Percentiles rank a stretch among this genome's conserved stretches.
Evolutionary conservation across 108 stramenopile species (phyloP).

Genomic region (Schizochytrium sp.): DNA sequence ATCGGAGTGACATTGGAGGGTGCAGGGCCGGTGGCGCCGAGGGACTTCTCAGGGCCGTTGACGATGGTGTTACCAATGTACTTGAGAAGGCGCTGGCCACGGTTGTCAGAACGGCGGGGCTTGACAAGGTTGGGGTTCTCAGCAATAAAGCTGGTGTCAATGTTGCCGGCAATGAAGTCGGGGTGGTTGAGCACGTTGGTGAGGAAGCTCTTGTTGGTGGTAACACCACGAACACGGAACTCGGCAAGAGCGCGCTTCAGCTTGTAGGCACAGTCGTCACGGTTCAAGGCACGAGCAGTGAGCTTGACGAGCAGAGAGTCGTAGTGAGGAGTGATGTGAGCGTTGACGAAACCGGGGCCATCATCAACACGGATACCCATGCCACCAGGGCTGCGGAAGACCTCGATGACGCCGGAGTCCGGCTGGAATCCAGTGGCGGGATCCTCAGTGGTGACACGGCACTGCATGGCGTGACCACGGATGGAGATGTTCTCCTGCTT

Average conservation of each 20-base stretch:
- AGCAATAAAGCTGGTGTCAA: conserved; percentile 91
- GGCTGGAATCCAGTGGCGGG: conserved; percentile 89
- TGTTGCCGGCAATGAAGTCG: conserved; percentile 85
- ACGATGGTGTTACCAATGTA: conserved; percentile 91
- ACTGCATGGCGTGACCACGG: conserved; percentile 92
- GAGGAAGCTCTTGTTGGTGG: conserved; percentile 88
- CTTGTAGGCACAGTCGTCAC: conserved; percentile 86
- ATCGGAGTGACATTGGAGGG: conserved; percentile 83
- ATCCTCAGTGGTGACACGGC: conserved; percentile 94
- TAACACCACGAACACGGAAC: conserved; percentile 94
- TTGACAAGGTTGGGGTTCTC: conserved; percentile 59
- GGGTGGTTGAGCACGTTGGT: conserved; percentile 87
- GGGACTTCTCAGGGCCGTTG: conserved; percentile 88
- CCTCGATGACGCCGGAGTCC: conserved; percentile 92
- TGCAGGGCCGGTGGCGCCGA: conserved; percentile 87
- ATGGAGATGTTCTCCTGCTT: conserved; percentile 80
- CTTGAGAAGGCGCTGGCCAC: conserved; percentile 84
- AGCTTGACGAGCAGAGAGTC: conserved; percentile 95
- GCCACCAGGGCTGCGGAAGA: conserved; percentile 90
- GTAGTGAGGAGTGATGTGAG: conserved; percentile 87
- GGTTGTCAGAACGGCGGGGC: conserved; percentile 57
- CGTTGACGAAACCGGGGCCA: conserved; percentile 83
- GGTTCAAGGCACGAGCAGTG: conserved; percentile 85
- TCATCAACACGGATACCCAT: conserved; percentile 94
- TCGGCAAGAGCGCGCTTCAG: conserved; percentile 87